Base-by-base conservation (phyloP, 148 eudicot genomes). In the Linanthus parryae region DNA sequence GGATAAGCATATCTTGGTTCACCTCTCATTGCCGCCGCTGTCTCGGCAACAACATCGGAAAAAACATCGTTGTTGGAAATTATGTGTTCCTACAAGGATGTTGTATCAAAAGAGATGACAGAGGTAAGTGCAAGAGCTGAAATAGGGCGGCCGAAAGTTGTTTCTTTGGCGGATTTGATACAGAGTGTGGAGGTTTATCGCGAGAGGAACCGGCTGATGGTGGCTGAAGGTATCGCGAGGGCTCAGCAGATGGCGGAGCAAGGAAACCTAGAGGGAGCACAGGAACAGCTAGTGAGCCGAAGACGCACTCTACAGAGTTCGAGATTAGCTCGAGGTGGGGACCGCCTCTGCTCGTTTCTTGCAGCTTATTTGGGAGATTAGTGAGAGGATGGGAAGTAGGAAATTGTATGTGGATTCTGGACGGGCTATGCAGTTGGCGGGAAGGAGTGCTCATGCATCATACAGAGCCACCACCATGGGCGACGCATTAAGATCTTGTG, bases 391-490 rank as follows among this genome's bases (percentile, higher is more conserved):
- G n/a, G n/a, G 59, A 0, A 68, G 17, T 49, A 42, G 20, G 67
- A 56, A 61, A 54, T 33, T 35, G 4, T 68, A 61, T 17, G 67
- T 61, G 44, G 31, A 50, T 9, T 29, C 62, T 18, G 72, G 72
- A 19, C 39, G 72, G 36, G 72, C 72, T 14, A 61, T 61, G 29
- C 52, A 35, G 4, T 54, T 56, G n/a, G 55, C 72, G 4, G 72
- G 72, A 8, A 14, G 53, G 53, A 53, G 67, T 30, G 44, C 67
- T 10, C 59, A 62, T 7, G 53, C 67, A 1, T 55, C 57, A 57
- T 67, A 68, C 17, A 56, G 72, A 39, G 66, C 72, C 19, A 61
- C 72, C 8, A 62, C 72, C 13, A 55, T 66, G 47, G 72, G 72
- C n/a, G 46, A 39, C 46, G 30, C 22, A 3, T 38, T 18, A 20